These are phyloP conservation scores for Fraxinus baroniana DNA, from an alignment of 305 asterid genomes.

Conservation along the genomic window DNA sequence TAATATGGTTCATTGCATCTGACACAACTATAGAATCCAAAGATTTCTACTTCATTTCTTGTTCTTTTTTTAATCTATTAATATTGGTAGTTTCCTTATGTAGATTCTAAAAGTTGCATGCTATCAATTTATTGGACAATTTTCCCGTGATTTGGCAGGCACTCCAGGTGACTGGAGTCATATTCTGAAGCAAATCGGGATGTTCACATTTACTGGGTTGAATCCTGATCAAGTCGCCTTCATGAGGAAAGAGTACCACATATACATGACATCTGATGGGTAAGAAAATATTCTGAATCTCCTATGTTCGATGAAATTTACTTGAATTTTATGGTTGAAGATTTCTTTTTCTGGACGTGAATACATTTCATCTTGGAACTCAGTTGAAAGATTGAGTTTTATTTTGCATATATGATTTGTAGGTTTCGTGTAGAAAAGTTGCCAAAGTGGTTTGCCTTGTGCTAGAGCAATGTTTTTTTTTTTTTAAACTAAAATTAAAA, in stretches of 20 bases:
- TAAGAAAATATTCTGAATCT: conserved; percentile 28
- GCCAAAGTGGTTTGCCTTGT: neutral
- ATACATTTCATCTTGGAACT: neutral
- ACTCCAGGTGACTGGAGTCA: conserved; percentile 94
- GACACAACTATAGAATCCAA: neutral
- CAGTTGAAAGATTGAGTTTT: neutral
- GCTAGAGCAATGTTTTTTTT: neutral
- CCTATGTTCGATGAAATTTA: neutral
- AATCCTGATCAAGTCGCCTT: conserved; percentile 64
- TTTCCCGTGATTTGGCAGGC: conserved; percentile 38
- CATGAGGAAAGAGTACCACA: conserved; percentile 73
- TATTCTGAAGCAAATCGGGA: conserved; percentile 77
- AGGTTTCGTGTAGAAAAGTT: neutral
- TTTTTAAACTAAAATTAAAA: neutral
- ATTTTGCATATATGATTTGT: neutral
- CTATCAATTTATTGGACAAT: neutral
- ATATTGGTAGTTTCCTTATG: neutral
- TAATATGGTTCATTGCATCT: neutral
- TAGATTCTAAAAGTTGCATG: conserved; percentile 7
- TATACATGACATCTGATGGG: conserved; percentile 92
- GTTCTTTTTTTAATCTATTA: neutral
- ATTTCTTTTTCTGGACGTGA: neutral
- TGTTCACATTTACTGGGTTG: conserved; percentile 80
- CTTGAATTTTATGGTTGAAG: neutral
- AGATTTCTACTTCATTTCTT: neutral